phyloP scores from a whole-genome alignment of 495 filamentous ascomycete species.

The Xylaria castorea region DNA sequence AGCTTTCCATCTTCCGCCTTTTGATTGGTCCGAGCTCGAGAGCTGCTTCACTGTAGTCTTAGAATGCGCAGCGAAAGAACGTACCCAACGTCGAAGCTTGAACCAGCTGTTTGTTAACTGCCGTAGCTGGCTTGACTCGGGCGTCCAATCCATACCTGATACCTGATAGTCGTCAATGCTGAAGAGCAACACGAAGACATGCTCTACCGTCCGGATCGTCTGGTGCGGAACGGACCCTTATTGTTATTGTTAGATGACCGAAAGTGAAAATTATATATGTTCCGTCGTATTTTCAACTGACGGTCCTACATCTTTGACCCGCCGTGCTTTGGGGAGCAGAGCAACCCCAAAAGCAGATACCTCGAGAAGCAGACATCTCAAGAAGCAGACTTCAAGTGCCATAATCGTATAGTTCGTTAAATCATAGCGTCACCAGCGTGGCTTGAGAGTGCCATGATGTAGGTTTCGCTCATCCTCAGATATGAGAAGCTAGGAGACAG shows the following conservation, averaged over 20 bases:
- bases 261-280: not conserved
- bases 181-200: not conserved
- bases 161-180: not conserved
- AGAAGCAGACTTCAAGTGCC: not conserved
- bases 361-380: no score
- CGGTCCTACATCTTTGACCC: not conserved
- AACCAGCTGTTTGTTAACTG: not conserved
- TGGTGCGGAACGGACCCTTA: not conserved
- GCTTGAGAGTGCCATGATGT: not conserved
- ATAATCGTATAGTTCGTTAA: not conserved
- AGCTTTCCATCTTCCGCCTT: not conserved
- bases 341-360: no score
- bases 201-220: not conserved
- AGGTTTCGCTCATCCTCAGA: not conserved
- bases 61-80: no score
- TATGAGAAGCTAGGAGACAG: not conserved
- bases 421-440: not conserved
- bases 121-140: not conserved
- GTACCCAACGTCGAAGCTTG: no score
- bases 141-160: not conserved
- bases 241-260: not conserved
- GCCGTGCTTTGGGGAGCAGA: not conserved
- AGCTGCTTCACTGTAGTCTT: not conserved
- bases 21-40: constrained; percentile 16
- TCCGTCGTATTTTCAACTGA: not conserved